Base-by-base conservation (phyloP, 2,329 filamentous ascomycete genomes). In the Aspergillus sp. region DNA sequence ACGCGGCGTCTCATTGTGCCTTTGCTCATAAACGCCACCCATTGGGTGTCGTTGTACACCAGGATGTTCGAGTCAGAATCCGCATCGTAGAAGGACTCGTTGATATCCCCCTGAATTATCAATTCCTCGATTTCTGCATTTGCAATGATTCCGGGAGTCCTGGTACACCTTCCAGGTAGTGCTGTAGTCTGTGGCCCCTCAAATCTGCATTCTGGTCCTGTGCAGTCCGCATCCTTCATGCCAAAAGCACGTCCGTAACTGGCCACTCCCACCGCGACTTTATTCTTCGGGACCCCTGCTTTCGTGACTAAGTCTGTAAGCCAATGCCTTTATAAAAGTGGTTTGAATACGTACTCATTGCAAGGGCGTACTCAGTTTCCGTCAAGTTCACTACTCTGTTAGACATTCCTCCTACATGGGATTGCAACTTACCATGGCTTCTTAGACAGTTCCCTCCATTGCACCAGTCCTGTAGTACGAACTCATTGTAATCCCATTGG, bases 391-490 rank as follows among this genome's bases (percentile, higher is more conserved):
- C 56, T 58, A n/a, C n/a, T 12, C 11, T 3, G 41, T 58, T 23
- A 58, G 56, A 45, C 15, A 37, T 19, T 9, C 7, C 6, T 24
- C 9, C 3, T 19, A 15, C 19, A 4, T 14, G 12, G 46, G 8
- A 21, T 14, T 21, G 40, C 3, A n/a, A 33, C 56, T 6, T 55
- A 58, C 56, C 51, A 41, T 79, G 76, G 0, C 68, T 72, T 3
- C 75, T 72, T 1, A 79, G 66, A 47, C 77, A 73, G 46, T 68
- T 68, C 1, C 69, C 68, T 8, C n/a, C 31, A 4, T 45, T 39
- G 52, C 72, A 75, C 14, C 66, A 69, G 7, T 52, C 46, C 8
- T 50, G 45, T 3, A 62, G n/a, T 15, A 54, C 33, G 3, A n/a
- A 21, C 43, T 35, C 61, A 12, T 39, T 41, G 4, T 52, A 56